Evolutionary conservation across 768 basidiomycete genomes (phyloP).

Genomic region (Pleurotus pulmonarius): DNA sequence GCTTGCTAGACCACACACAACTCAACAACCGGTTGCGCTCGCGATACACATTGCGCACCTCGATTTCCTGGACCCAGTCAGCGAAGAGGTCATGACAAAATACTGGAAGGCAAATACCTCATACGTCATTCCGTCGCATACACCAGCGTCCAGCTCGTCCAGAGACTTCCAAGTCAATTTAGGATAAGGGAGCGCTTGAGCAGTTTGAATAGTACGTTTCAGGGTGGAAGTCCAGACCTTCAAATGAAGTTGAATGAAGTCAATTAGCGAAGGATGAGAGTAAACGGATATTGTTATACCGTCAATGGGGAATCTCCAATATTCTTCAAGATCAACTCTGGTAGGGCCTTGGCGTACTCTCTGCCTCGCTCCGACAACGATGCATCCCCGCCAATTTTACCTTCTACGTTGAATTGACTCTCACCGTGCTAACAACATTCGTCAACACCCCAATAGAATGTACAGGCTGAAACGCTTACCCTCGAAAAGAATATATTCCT

Average conservation of each 20-base stretch:
- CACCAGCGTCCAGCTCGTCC: conserved; percentile 97
- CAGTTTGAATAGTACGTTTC: conserved; percentile 89
- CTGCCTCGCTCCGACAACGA: conserved; percentile 78
- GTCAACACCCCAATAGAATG: conserved; percentile 8
- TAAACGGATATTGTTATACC: too few species aligned
- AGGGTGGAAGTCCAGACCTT: conserved; percentile 99
- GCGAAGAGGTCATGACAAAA: background rate
- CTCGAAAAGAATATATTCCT: conserved; percentile 94
- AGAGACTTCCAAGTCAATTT: conserved; percentile 99
- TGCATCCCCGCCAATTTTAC: conserved; percentile 98
- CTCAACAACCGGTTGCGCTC: too few species aligned
- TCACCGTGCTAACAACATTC: conserved; percentile 80
- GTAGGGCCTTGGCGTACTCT: conserved; percentile 83
- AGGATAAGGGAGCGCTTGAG: conserved; percentile 71
- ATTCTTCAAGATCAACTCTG: conserved; percentile 83
- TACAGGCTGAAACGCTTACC: conserved; percentile 40
- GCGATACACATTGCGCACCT: conserved; percentile 45
- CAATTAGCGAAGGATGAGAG: too few species aligned
- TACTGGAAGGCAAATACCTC: conserved; percentile 33
- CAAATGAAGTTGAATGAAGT: too few species aligned
- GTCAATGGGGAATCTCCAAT: conserved; percentile 87
- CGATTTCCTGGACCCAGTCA: conserved; percentile 65
- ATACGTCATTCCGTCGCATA: conserved; percentile 99
- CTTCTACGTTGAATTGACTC: conserved; percentile 93
- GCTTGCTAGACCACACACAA: conserved; percentile 52